A percentile compares a stretch with the other conserved stretches of the same genome.
phyloP scores from a whole-genome alignment of 2,329 filamentous ascomycete genomes.

The Verticillium alfalfae region DNA sequence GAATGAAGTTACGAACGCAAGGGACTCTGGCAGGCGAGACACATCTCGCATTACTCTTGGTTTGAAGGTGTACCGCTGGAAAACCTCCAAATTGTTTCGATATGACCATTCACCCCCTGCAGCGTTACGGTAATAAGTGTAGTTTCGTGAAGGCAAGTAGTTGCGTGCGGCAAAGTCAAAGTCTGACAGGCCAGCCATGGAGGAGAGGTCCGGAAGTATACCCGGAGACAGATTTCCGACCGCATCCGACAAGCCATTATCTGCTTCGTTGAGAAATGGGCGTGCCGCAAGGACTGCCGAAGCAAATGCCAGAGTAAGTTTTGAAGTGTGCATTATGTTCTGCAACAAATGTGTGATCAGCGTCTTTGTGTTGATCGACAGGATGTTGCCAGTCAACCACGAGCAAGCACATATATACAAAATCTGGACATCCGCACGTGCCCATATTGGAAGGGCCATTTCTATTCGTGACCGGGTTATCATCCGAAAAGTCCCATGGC shows the following conservation, averaged over 20 bases:
- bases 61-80: slow-evolving; percentile 30
- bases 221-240: slow-evolving; percentile 10
- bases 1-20: slow-evolving; percentile 14
- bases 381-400: not conserved
- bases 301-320: not conserved
- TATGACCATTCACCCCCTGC: slow-evolving; percentile 42
- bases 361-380: not conserved
- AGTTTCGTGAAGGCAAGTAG: slow-evolving; percentile 29
- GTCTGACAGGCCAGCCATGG: slow-evolving; percentile 36
- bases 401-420: not conserved
- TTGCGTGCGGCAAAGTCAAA: slow-evolving; percentile 39
- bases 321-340: not conserved
- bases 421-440: not conserved
- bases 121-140: slow-evolving; percentile 41
- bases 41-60: slow-evolving; percentile 36
- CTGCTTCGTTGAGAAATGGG: not conserved
- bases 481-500: not conserved
- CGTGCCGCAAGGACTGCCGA: not conserved
- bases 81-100: slow-evolving; percentile 43
- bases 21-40: slow-evolving; percentile 20
- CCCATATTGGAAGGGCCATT: too few species aligned
- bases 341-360: not conserved
- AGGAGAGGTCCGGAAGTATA: slow-evolving; percentile 25
- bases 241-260: not conserved
- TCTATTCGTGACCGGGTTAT: too few species aligned